phyloP scores from a whole-genome alignment of 2,329 filamentous ascomycete genomes.

The Cordyceps cicadae region DNA sequence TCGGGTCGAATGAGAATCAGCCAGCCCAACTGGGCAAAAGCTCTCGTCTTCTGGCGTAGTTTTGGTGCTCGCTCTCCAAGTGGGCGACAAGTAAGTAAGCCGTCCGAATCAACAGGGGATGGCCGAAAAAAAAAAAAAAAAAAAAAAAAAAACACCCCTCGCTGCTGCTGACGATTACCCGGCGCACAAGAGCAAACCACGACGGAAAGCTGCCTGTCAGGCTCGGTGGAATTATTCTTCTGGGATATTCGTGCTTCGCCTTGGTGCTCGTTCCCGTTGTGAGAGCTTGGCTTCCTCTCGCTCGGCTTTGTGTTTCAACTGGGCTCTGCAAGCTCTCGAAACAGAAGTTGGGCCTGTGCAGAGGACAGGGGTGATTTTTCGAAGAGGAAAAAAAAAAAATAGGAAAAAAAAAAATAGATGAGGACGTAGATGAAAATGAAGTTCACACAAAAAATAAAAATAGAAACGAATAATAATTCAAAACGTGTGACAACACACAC shows the following conservation, averaged over 20 bases:
- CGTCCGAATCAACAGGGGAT: neutral
- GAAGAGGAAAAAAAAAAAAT: neutral
- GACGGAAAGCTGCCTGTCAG: neutral
- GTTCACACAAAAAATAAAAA: neutral
- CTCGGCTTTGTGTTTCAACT: neutral
- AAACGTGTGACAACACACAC: neutral
- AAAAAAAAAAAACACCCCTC: no score
- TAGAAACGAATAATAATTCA: neutral
- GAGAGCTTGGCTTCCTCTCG: neutral
- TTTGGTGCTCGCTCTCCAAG: no score
- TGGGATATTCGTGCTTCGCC: neutral
- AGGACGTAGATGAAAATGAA: no score
- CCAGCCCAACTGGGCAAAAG: neutral
- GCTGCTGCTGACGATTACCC: neutral
- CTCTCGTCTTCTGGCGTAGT: no score
- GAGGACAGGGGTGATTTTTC: neutral
- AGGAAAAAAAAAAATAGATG: no score
- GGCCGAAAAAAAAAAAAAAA: neutral
- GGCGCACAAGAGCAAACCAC: neutral
- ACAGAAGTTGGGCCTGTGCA: neutral
- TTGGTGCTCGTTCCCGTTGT: neutral
- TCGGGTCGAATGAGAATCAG: neutral
- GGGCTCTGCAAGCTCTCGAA: neutral
- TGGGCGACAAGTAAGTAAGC: neutral
- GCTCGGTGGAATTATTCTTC: neutral